Base-by-base conservation (phyloP, 2,329 filamentous ascomycete species). In the Paecilomyces dactylethromorphus region DNA sequence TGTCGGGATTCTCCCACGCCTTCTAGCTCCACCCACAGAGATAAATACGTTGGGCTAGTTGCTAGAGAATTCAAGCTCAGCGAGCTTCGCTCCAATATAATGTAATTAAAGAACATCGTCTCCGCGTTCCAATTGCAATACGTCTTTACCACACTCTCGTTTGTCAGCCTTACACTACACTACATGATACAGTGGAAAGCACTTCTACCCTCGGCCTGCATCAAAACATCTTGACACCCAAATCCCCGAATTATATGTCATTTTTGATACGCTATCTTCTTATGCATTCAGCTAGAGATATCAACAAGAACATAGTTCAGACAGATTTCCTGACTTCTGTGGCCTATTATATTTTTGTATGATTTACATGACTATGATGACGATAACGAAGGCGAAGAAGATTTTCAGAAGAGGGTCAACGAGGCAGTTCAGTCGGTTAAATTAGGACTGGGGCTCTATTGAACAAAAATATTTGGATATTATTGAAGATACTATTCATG, bases 361-460 rank as follows among this genome's bases (percentile, higher is more conserved):
- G 50, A 52, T 24, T 22, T 7, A 24, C 56, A 53, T 7, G 56
- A 60, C 50, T 54, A 59, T 3, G 49, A 29, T 39, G 55, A 62
- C 45, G 49, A 60, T 35, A 35, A 62, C 5, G 60, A 62, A 54
- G 59, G 56, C 22, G 58, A 59, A 13, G 60, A 60, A 39, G 56
- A 62, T 54, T 62, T 56, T 49, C 58, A 62, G 45, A 56, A 57
- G 29, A 60, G 58, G 52, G 56, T 57, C 2, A 58, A 57, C 54
- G 56, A 60, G 35, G 60, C 58, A 54, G 54, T 59, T 15, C 7
- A 3, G 21, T 35, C 56, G 2, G 53, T 60, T 26, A 59, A 57
- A 51, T n/a, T 60, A 56, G 60, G 58, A 60, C 55, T 60, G 60
- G 58, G 52, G 52, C 24, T 24, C 60, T 12, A 49, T 7, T 13